Base-by-base conservation (phyloP, 768 basidiomycete genomes). In the Panaeolus papilionaceus region DNA sequence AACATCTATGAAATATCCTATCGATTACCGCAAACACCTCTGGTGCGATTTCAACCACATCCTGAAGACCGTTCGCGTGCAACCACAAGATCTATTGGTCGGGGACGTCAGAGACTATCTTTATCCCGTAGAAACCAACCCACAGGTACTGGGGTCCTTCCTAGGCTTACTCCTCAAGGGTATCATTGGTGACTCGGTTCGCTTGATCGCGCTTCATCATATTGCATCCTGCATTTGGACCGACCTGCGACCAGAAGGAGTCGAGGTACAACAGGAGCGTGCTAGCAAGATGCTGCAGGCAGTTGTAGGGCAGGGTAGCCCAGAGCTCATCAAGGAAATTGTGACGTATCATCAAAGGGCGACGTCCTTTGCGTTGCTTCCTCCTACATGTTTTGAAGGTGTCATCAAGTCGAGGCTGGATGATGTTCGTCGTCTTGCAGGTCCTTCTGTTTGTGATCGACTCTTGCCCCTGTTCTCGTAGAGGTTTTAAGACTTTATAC, bases 1-100 rank as follows among this genome's bases (percentile, higher is more conserved):
- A 0, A 82, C 90, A 10, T 84, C 93, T 2, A 91, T 92, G 88
- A 79, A 79, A 12, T 96, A 95, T 73, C 83, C 94, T 0, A 65
- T 81, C 26, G 96, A 99, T 80, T 98, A 94, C 74, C 89, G 96
- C 63, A 89, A 88, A 69, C 86, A 90, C 65, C 75, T 98, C 4
- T 98, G 94, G 92, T 88, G 83, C 66, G 96, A 97, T 71, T 92
- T 88, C 70, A 82, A 83, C 2, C 90, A 92, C 71, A 75, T 89
- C 45, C 74, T 94, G 64, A 85, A 84, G 71, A 90, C 84, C 26
- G 81, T 95, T 37, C 84, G 84, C 20, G 81, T 83, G 5, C 77
- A 83, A 7, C 73, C 85, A 16, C 84, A 82, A 12, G 80, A 85
- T 2, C 83, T 91, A n/a, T 70, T 92, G 33, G 81, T 82, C 33